Conservation (phyloP, 2,329 filamentous ascomycete species). For the Exophiala aquamarina region DNA sequence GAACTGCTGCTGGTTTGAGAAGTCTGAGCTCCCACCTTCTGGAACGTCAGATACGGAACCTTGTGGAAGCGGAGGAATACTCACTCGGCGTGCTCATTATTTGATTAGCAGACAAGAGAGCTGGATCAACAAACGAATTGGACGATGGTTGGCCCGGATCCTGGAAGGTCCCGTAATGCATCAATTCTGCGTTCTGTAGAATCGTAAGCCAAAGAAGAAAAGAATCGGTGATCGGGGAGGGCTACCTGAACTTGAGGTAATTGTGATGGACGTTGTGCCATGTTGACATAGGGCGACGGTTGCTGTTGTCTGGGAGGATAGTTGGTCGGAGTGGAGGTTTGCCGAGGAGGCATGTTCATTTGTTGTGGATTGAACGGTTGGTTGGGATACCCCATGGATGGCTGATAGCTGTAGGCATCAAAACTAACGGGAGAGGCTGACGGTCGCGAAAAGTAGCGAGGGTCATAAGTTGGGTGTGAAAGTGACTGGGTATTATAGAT, state of each 20-base stretch:
- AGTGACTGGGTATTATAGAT: conserved; percentile 21
- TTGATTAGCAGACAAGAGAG: conserved; percentile 22
- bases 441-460: conserved; percentile 20
- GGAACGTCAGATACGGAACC: too few relatives aligned
- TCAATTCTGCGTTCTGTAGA: conserved; percentile 17
- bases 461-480: conserved; percentile 21
- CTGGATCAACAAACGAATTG: conserved; percentile 23
- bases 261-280: conserved; percentile 29
- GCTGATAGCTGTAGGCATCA: conserved; percentile 19
- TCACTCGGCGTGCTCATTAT: conserved; percentile 10
- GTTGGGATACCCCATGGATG: conserved; percentile 15
- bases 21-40: conserved; percentile 10
- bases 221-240: background rate
- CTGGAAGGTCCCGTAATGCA: conserved; percentile 15
- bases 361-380: conserved; percentile 22
- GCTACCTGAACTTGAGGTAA: conserved; percentile 29
- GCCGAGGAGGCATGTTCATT: conserved; percentile 17
- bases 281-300: conserved; percentile 26
- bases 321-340: conserved; percentile 24
- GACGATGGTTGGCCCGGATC: conserved; percentile 19
- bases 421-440: conserved; percentile 20
- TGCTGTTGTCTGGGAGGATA: conserved; percentile 33
- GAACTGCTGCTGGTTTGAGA: conserved; percentile 17
- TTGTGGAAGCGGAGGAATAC: background rate
- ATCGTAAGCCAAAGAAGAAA: conserved; percentile 10